These are phyloP conservation scores for Metschnikowia aberdeeniae DNA, from an alignment of 805 yeast genomes.

Conservation along the genomic window DNA sequence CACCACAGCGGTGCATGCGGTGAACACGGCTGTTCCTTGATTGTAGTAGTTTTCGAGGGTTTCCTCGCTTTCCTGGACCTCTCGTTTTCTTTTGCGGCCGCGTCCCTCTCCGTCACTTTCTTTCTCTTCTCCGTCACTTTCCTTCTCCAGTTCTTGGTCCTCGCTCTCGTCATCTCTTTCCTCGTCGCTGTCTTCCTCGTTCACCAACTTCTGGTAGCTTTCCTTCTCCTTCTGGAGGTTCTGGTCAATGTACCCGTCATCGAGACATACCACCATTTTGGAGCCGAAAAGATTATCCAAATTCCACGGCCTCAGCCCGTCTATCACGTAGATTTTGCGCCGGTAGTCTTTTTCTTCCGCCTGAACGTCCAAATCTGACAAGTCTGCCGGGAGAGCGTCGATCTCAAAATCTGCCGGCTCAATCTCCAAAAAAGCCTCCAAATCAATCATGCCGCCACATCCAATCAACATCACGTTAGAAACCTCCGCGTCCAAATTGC, in stretches of 20 bases:
- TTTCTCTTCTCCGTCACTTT: slow-evolving; percentile 25
- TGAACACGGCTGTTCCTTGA: slow-evolving; percentile 73
- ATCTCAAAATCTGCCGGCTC: slow-evolving; percentile 50
- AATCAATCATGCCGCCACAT: slow-evolving; percentile 89
- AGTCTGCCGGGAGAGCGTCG: slow-evolving; percentile 21
- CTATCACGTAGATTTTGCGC: slow-evolving; percentile 75
- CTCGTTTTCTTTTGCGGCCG: slow-evolving; percentile 33
- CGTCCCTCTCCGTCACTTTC: slow-evolving; percentile 30
- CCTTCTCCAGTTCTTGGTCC: slow-evolving; percentile 32
- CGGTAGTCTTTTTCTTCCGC: slow-evolving; percentile 21
- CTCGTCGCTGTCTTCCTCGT: slow-evolving; percentile 22
- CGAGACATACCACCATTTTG: slow-evolving; percentile 71
- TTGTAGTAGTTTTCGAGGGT: slow-evolving; percentile 71
- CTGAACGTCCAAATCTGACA: slow-evolving; percentile 20
- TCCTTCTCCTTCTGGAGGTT: slow-evolving; percentile 51
- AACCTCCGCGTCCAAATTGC: slow-evolving; percentile 66
- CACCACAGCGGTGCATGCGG: slow-evolving; percentile 73
- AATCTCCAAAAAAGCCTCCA: slow-evolving; percentile 68
- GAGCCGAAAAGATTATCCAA: slow-evolving; percentile 88
- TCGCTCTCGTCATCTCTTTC: slow-evolving; percentile 3
- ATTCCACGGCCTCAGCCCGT: slow-evolving; percentile 96
- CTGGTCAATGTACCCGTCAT: slow-evolving; percentile 73
- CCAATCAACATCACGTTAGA: slow-evolving; percentile 77
- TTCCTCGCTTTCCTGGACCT: slow-evolving; percentile 46
- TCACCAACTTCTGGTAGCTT: slow-evolving; percentile 57